phyloP scores from a whole-genome alignment of 257 asterid species.

The Penstemon davidsonii region DNA sequence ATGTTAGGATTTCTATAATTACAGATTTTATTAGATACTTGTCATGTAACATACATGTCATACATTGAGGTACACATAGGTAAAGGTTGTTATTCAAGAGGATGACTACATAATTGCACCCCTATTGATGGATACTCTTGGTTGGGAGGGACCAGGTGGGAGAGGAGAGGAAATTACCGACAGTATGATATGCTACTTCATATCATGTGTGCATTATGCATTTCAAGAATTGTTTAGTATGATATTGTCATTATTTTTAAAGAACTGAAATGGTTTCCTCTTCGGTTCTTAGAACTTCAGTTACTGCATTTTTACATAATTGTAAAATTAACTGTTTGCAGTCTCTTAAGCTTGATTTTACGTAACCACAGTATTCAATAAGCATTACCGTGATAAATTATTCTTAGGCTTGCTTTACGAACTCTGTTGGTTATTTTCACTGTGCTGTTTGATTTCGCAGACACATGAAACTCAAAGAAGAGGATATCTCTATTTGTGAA shows the following conservation, averaged over 20 bases:
- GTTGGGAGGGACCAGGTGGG: background rate
- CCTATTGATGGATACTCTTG: background rate
- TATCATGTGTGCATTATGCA: background rate
- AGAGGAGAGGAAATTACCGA: slow-evolving; percentile 8
- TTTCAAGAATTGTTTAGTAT: background rate
- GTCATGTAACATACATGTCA: background rate
- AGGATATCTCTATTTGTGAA: slow-evolving; percentile 77
- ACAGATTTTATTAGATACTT: too few species aligned
- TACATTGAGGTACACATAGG: background rate
- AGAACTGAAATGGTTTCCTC: background rate
- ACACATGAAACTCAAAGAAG: slow-evolving; percentile 63
- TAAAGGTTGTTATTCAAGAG: background rate
- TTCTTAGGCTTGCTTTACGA: slow-evolving; percentile 18
- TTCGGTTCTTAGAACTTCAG: background rate
- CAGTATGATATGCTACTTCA: background rate
- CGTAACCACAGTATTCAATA: slow-evolving; percentile 7
- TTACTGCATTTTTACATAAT: background rate
- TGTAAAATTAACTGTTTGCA: background rate
- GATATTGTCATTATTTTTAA: background rate
- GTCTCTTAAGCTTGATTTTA: background rate
- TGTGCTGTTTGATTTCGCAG: slow-evolving; percentile 34
- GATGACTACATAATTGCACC: background rate
- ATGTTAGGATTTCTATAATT: background rate
- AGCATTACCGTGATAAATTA: background rate
- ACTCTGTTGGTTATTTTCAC: background rate